phyloP scores from a whole-genome alignment of 2,329 filamentous ascomycete species.

The Ceratocystis colombiana region DNA sequence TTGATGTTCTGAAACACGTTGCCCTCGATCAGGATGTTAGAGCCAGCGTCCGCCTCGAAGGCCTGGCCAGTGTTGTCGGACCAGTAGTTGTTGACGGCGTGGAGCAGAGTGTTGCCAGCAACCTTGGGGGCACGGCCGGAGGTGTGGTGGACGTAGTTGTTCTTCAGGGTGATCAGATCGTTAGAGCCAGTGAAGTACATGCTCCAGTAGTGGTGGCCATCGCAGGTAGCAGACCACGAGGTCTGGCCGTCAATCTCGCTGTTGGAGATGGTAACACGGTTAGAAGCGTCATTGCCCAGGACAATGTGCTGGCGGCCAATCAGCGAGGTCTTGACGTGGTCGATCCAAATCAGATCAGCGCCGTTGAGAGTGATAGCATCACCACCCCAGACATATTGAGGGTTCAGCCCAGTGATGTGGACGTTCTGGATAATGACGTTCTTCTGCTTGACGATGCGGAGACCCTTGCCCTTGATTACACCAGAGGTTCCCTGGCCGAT shows the following conservation, averaged over 20 bases:
- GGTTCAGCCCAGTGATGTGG: slow-evolving; percentile 46
- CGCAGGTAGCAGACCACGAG: slow-evolving; percentile 47
- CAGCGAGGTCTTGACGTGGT: slow-evolving; percentile 46
- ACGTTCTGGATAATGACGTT: slow-evolving; percentile 51
- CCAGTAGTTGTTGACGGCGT: slow-evolving; percentile 55
- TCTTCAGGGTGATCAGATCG: slow-evolving; percentile 49
- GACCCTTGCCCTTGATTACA: slow-evolving; percentile 49
- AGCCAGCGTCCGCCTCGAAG: slow-evolving; percentile 43
- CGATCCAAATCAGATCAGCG: slow-evolving; percentile 41
- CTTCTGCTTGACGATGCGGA: slow-evolving; percentile 40
- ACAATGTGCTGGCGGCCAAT: slow-evolving; percentile 53
- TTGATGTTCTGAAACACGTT: slow-evolving; percentile 48
- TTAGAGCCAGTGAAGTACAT: slow-evolving; percentile 47
- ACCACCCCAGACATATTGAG: slow-evolving; percentile 50
- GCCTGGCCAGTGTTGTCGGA: slow-evolving; percentile 46
- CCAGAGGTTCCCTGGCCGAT: slow-evolving; percentile 44
- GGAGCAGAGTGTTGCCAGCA: slow-evolving; percentile 45
- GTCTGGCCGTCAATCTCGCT: slow-evolving; percentile 47
- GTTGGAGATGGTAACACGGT: slow-evolving; percentile 52
- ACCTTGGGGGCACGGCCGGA: slow-evolving; percentile 50
- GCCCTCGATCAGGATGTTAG: slow-evolving; percentile 45
- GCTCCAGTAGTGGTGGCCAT: slow-evolving; percentile 51
- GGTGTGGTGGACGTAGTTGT: slow-evolving; percentile 51
- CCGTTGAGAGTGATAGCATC: slow-evolving; percentile 47
- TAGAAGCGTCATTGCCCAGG: slow-evolving; percentile 43